Evolutionary conservation across 1,284 basidiomycete species (phyloP).

Genomic region (Trichosporon sp.): DNA sequence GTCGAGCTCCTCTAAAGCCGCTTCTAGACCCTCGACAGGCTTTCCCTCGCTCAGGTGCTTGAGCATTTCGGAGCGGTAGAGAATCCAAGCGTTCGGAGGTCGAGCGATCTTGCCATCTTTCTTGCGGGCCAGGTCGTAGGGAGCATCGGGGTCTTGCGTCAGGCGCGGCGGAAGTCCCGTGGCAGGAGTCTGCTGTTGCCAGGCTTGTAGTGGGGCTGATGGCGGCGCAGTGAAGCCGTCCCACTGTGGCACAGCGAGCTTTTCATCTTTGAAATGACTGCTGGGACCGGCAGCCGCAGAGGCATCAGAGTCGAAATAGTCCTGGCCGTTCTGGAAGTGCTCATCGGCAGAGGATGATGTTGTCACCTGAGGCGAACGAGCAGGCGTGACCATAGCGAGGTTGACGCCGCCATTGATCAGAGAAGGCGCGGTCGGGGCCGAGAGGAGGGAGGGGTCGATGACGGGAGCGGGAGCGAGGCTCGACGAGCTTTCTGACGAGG

Average conservation of each 20-base stretch:
- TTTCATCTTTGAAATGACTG: not conserved
- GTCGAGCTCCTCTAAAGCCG: conserved; percentile 12
- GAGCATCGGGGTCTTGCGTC: not conserved
- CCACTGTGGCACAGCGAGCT: not conserved
- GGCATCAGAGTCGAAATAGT: not conserved
- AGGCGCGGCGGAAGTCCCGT: not conserved
- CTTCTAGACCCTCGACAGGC: not conserved
- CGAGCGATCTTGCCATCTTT: conserved; percentile 42
- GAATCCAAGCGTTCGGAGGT: conserved; percentile 84
- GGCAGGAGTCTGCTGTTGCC: not conserved
- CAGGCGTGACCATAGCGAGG: not conserved
- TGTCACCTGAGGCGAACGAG: not conserved
- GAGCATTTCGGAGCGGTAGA: conserved; percentile 72
- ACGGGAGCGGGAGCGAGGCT: not conserved
- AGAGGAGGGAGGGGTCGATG: not conserved
- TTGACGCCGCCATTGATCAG: not conserved
- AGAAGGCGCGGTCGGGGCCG: not conserved
- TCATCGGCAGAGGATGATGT: not conserved
- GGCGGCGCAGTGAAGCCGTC: not conserved
- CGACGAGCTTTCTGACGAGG: not conserved
- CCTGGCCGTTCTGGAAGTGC: not conserved
- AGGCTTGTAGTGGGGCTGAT: not conserved
- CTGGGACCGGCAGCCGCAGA: not conserved
- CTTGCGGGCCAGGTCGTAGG: not conserved
- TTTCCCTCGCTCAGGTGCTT: conserved; percentile 9